Evolutionary conservation across 176 grass and related monocot genomes (phyloP).

Genomic region (Musa beccarii): DNA sequence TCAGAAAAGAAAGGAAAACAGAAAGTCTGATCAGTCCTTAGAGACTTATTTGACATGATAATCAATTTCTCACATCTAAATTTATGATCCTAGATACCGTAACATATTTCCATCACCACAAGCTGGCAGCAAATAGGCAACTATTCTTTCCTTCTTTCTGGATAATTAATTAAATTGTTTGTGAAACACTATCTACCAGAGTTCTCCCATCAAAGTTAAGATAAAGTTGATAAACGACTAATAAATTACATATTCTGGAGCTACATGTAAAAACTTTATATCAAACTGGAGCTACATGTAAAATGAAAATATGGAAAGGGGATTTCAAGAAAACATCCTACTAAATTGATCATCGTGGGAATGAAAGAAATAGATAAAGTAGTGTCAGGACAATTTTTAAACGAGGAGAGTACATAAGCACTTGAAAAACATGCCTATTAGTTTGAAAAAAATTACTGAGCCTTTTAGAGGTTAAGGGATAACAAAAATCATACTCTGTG

Average conservation of each 20-base stretch:
- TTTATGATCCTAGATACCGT: background rate
- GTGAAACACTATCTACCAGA: background rate
- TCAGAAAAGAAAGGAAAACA: background rate
- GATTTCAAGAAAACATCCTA: too few species aligned
- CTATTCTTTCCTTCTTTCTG: background rate
- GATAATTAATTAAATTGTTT: background rate
- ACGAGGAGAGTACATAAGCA: too few species aligned
- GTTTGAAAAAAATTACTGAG: background rate
- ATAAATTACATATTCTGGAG: background rate
- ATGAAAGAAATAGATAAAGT: too few species aligned
- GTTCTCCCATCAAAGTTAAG: background rate
- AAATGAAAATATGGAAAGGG: too few species aligned
- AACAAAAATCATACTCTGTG: conserved; percentile 43
- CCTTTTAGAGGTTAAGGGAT: background rate
- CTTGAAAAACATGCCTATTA: background rate
- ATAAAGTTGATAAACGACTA: background rate
- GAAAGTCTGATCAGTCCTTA: background rate
- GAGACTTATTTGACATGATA: background rate
- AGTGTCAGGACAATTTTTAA: too few species aligned
- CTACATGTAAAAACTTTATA: background rate
- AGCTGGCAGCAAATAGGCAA: background rate
- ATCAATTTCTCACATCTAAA: too few species aligned
- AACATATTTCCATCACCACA: background rate
- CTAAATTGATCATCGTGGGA: too few species aligned
- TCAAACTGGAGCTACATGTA: too few species aligned